A percentile compares a stretch with the other conserved stretches of the same genome.
Conservation (phyloP, 2,329 filamentous ascomycete species). For the Aphanoascus verrucosus region DNA sequence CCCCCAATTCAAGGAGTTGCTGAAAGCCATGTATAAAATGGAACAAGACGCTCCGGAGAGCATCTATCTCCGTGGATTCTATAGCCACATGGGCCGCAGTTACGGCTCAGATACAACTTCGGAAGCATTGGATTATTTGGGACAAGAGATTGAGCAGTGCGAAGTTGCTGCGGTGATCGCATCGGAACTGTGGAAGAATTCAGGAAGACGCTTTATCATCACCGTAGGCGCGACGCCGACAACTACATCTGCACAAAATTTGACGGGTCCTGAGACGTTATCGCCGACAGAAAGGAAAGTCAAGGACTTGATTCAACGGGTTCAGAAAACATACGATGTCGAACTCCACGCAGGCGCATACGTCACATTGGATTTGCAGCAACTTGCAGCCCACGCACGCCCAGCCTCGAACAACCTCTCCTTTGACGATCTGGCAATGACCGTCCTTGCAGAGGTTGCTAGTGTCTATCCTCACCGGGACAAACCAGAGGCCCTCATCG, state of each 20-base stretch:
- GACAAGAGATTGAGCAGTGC: conserved; percentile 47
- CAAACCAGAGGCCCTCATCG: conserved; percentile 52
- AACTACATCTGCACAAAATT: conserved; percentile 54
- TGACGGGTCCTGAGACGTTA: conserved; percentile 28
- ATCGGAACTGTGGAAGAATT: conserved; percentile 11
- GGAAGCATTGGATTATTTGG: conserved; percentile 50
- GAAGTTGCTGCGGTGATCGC: conserved; percentile 19
- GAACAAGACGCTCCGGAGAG: conserved; percentile 18
- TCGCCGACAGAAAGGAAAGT: conserved; percentile 10
- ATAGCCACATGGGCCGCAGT: conserved; percentile 62
- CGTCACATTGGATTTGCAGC: conserved; percentile 63
- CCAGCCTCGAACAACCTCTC: conserved; percentile 23
- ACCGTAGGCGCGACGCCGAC: conserved; percentile 68
- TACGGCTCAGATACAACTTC: conserved; percentile 47
- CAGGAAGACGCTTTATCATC: conserved; percentile 38
- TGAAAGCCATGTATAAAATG: conserved; percentile 18
- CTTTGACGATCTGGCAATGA: conserved; percentile 49
- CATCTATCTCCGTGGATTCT: conserved; percentile 50
- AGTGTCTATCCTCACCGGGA: conserved; percentile 49
- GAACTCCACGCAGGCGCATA: conserved; percentile 70
- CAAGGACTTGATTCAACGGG: conserved; percentile 12
- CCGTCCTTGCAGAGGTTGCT: conserved; percentile 59
- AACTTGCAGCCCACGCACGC: conserved; percentile 59
- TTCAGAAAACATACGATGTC: conserved; percentile 31
- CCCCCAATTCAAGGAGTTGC: conserved; percentile 19